Percentiles rank a stretch among this genome's conserved stretches.
These are phyloP conservation scores for Deinandra increscens DNA, from an alignment of 129 eudicot genomes.

Conservation along the genomic window DNA sequence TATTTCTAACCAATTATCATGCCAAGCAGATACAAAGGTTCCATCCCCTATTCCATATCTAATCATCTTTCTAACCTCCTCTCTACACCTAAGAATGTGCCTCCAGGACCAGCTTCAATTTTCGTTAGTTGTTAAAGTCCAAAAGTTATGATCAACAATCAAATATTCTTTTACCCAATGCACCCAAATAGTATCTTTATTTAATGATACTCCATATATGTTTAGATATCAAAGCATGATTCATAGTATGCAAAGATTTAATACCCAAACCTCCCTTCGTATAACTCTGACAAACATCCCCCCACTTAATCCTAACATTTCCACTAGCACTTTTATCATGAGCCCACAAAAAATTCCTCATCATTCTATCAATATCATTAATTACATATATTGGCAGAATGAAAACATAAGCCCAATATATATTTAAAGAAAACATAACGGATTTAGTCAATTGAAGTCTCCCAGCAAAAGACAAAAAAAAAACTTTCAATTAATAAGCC, in stretches of 20 bases:
- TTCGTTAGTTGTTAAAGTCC: background rate
- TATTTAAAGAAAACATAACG: background rate
- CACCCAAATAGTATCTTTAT: background rate
- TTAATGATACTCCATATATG: background rate
- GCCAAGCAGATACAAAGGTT: background rate
- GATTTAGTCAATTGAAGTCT: background rate
- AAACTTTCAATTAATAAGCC: no score
- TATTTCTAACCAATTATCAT: no score
- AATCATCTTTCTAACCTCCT: background rate
- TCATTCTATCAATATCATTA: background rate
- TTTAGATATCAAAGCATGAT: background rate
- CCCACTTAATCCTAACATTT: background rate
- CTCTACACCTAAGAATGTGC: background rate
- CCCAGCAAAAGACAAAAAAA: background rate
- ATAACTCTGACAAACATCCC: background rate
- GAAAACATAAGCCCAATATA: background rate
- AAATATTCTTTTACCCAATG: background rate
- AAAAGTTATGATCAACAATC: background rate
- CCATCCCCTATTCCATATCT: background rate
- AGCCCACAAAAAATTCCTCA: background rate
- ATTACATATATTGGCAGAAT: background rate
- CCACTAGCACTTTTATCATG: background rate
- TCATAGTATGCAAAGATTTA: background rate
- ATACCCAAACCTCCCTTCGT: background rate
- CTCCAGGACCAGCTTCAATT: background rate